Conservation (phyloP, 2,329 filamentous ascomycete genomes). For the Allantophomopsis cytisporea region DNA sequence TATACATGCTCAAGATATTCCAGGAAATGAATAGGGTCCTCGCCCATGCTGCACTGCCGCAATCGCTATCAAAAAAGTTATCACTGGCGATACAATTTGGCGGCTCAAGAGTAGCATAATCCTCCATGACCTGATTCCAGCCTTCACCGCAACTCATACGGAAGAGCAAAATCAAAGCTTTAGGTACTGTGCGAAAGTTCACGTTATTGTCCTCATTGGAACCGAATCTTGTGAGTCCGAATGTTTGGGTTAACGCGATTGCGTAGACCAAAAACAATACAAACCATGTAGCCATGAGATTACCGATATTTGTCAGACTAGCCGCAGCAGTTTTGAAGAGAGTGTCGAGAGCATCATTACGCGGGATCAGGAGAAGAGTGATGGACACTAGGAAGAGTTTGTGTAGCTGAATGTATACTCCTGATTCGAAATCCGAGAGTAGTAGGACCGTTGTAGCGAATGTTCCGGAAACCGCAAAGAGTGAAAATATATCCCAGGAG, state of each 20-base stretch:
- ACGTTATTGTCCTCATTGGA: slow-evolving; percentile 58
- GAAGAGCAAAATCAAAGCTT: slow-evolving; percentile 86
- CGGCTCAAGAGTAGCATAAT: slow-evolving; percentile 68
- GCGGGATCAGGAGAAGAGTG: slow-evolving; percentile 78
- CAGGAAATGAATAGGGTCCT: slow-evolving; percentile 82
- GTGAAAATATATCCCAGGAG: slow-evolving; percentile 88
- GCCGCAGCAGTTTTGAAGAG: slow-evolving; percentile 97
- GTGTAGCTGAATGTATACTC: slow-evolving; percentile 66
- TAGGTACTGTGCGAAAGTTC: slow-evolving; percentile 90
- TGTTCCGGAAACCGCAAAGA: slow-evolving; percentile 67
- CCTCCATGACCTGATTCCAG: slow-evolving; percentile 96
- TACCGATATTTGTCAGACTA: slow-evolving; percentile 79
- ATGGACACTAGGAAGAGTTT: slow-evolving; percentile 91
- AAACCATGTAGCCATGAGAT: slow-evolving; percentile 91
- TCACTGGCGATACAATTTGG: slow-evolving; percentile 65
- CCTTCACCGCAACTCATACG: slow-evolving; percentile 88
- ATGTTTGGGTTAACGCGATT: slow-evolving; percentile 90
- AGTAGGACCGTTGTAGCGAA: slow-evolving; percentile 72
- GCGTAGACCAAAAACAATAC: slow-evolving; percentile 94
- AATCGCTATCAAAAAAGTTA: slow-evolving; percentile 79
- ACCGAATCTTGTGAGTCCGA: slow-evolving; percentile 86
- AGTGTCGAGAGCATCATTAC: slow-evolving; percentile 94
- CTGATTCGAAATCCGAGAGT: slow-evolving; percentile 41
- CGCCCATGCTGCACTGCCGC: slow-evolving; percentile 82
- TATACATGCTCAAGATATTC: slow-evolving; percentile 99